Base-by-base conservation (phyloP, 306 rosid species). In the Fagus crenata region DNA sequence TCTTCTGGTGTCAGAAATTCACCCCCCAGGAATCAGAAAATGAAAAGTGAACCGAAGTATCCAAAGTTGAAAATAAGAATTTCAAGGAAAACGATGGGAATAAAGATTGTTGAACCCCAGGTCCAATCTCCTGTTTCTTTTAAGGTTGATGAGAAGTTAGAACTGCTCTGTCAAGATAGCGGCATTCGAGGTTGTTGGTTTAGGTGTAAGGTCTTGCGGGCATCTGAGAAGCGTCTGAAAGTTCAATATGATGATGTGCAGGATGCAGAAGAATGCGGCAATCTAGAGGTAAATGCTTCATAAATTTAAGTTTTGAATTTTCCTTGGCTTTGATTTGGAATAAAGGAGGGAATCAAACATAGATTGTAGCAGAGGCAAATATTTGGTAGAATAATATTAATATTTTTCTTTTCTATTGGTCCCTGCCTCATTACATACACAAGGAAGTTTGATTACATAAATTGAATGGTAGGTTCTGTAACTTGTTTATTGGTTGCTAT, bases 111-210 rank as follows among this genome's bases (percentile, higher is more conserved):
- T 60, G 85, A 76, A 77, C 73, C 84, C 59, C 78, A 78, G 73
- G 79, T 86, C 72, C 80, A 31, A 60, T 56, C 28, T 69, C 74
- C 80, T 33, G 28, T 32, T 18, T 73, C 90, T 59, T 87, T 87
- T 71, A 84, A 87, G 74, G 93, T 81, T 65, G 75, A 77, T 82
- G 86, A 84, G n/a, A 85, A 80, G 81, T 77, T 90, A 54, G 96
- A 92, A 86, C 31, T 89, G 76, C 96, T 92, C 59, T 89, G 89
- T 85, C 92, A 89, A 81, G 97, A 92, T 78, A 90, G 96, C 75
- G 97, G 97, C 84, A 80, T 92, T 17, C 83, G 96, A 80, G 97
- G 96, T 37, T 92, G 97, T 89, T 92, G 97, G 96, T 92, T 92
- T 78, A 89, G 92, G 67, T 87, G 96, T 78, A 85, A 89, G 85